Conservation (phyloP, 1,284 basidiomycete species). For the Cutaneotrichosporon cavernicola region DNA sequence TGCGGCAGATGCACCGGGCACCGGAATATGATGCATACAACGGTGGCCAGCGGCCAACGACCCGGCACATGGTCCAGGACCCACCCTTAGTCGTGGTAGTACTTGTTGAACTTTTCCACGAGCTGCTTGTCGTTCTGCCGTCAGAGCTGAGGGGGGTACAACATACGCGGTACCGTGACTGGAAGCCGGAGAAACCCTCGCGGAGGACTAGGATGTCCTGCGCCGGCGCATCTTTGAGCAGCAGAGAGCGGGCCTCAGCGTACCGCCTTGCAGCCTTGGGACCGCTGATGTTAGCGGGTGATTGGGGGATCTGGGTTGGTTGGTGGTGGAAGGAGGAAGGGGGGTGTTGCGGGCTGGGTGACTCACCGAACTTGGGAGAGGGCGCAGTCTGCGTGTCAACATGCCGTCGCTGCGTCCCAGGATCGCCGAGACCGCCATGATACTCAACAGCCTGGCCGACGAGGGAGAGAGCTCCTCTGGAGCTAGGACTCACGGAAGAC, state of each 20-base stretch:
- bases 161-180: constrained; percentile 47
- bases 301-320: background rate
- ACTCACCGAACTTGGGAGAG: constrained; percentile 49
- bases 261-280: constrained; percentile 53
- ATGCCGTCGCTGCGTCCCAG: background rate
- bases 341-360: too few species aligned
- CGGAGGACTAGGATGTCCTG: constrained; percentile 52
- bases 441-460: background rate
- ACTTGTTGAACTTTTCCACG: constrained; percentile 53
- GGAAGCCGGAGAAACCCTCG: constrained; percentile 52
- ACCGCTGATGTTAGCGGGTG: constrained; percentile 33
- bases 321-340: background rate
- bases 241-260: constrained; percentile 40
- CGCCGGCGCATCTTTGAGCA: constrained; percentile 27
- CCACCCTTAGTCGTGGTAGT: constrained; percentile 40
- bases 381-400: constrained; percentile 44
- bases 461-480: background rate
- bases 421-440: too few species aligned
- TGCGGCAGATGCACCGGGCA: background rate
- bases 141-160: background rate
- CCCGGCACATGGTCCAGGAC: background rate
- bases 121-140: constrained; percentile 48
- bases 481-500: constrained; percentile 45
- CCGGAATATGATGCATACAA: background rate
- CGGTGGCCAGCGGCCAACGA: background rate